These are phyloP conservation scores for Nidula microcarpa DNA, from an alignment of 768 basidiomycete genomes.

Conservation along the genomic window DNA sequence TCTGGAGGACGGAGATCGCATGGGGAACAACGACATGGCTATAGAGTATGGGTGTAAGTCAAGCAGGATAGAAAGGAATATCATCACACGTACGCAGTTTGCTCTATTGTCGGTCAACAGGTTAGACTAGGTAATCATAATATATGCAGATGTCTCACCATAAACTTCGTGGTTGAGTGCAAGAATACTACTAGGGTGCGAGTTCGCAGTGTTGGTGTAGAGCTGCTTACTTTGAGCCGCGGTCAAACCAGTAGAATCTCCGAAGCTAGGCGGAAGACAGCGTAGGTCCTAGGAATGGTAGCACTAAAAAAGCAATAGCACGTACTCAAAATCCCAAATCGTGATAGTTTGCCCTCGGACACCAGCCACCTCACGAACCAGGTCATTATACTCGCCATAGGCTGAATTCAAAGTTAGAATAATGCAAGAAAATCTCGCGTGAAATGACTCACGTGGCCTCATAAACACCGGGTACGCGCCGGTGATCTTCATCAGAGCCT, in stretches of 20 bases:
- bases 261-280: conserved; percentile 21
- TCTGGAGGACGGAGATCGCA: conserved; percentile 31
- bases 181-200: conserved; percentile 31
- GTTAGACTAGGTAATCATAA: background rate
- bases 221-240: conserved; percentile 20
- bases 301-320: background rate
- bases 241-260: conserved; percentile 29
- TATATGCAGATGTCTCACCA: conserved; percentile 10
- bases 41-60: background rate
- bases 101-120: conserved; percentile 9
- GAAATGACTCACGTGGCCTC: conserved; percentile 29
- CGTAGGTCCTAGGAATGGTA: background rate
- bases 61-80: too few species aligned
- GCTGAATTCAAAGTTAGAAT: conserved; percentile 14
- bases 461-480: conserved; percentile 36
- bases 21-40: conserved; percentile 33
- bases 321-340: conserved; percentile 35
- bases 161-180: conserved; percentile 37
- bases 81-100: conserved; percentile 15
- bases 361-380: conserved; percentile 22
- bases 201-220: conserved; percentile 20
- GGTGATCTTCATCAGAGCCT: conserved; percentile 31
- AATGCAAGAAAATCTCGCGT: background rate
- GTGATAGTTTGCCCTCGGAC: conserved; percentile 24
- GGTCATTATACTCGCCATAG: conserved; percentile 36